A percentile compares a stretch with the other conserved stretches of the same genome.
Conservation (phyloP, 2,329 filamentous ascomycete species). For the Allantophomopsis cytisporea region DNA sequence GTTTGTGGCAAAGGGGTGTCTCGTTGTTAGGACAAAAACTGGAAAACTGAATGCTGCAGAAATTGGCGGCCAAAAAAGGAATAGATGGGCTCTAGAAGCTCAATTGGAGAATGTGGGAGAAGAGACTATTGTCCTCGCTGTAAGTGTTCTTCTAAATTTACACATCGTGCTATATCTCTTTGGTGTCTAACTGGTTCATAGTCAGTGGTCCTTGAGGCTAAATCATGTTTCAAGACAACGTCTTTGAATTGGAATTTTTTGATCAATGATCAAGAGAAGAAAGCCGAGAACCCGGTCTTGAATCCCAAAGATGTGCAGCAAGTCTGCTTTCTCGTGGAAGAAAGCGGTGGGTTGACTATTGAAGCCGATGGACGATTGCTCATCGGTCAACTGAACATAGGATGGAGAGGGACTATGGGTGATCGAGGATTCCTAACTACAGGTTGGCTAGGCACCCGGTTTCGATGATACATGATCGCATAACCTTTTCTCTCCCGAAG, state of each 20-base stretch:
- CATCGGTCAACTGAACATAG: slow-evolving; percentile 72
- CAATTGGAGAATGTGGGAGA: slow-evolving; percentile 94
- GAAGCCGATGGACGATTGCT: slow-evolving; percentile 44
- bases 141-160: background rate
- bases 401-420: slow-evolving; percentile 84
- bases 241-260: slow-evolving; percentile 43
- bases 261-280: slow-evolving; percentile 20
- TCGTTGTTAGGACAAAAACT: slow-evolving; percentile 85
- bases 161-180: too few relatives aligned
- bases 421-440: slow-evolving; percentile 80
- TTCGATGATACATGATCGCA: background rate
- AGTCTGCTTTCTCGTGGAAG: slow-evolving; percentile 46
- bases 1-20: slow-evolving; percentile 80
- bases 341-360: slow-evolving; percentile 18
- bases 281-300: slow-evolving; percentile 42
- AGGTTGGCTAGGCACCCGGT: slow-evolving; percentile 55
- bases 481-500: background rate
- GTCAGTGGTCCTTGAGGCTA: slow-evolving; percentile 39
- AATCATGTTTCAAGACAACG: slow-evolving; percentile 32
- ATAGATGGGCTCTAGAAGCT: slow-evolving; percentile 68
- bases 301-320: slow-evolving; percentile 52
- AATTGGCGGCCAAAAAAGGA: slow-evolving; percentile 18
- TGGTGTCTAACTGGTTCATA: slow-evolving; percentile 19
- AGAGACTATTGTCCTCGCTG: slow-evolving; percentile 57
- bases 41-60: slow-evolving; percentile 28